A percentile compares a stretch with the other conserved stretches of the same genome.
These are phyloP conservation scores for Loxodes magnus DNA, from an alignment of 73 alveolate genomes.

Conservation along the genomic window DNA sequence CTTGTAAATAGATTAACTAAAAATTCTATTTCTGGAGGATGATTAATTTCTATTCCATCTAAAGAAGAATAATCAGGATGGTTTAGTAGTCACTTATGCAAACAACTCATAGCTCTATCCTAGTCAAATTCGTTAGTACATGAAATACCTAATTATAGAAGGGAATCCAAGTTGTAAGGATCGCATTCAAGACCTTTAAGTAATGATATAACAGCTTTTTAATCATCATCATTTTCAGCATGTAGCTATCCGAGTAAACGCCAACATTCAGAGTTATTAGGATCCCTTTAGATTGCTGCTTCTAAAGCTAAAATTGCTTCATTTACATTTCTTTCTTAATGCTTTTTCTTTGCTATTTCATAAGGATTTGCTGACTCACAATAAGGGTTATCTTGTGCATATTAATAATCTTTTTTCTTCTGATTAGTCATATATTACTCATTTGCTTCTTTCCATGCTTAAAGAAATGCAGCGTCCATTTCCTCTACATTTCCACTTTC, in stretches of 20 bases:
- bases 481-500: neutral
- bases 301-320: slow-evolving; percentile 47
- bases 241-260: slow-evolving; percentile 48
- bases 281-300: slow-evolving; percentile 42
- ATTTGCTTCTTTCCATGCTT: neutral
- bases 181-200: slow-evolving; percentile 28
- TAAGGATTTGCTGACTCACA: slow-evolving; percentile 15
- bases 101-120: slow-evolving; percentile 42
- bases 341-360: slow-evolving; percentile 22
- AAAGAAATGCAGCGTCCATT: neutral
- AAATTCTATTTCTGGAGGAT: slow-evolving; percentile 14
- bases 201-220: slow-evolving; percentile 30
- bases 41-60: slow-evolving; percentile 18
- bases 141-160: slow-evolving; percentile 61
- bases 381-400: slow-evolving; percentile 31
- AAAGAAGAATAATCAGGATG: slow-evolving; percentile 42
- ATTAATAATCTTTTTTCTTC: slow-evolving; percentile 4
- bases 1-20: slow-evolving; percentile 26
- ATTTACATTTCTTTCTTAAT: slow-evolving; percentile 22
- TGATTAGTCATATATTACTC: neutral
- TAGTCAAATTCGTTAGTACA: slow-evolving; percentile 68
- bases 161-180: slow-evolving; percentile 66
- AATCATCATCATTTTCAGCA: slow-evolving; percentile 64
- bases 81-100: slow-evolving; percentile 29
- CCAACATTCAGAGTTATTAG: slow-evolving; percentile 54